Percentiles rank a stretch among this genome's conserved stretches.
These are phyloP conservation scores for Lepidium campestre DNA, from an alignment of 441 rosid genomes.

Conservation along the genomic window DNA sequence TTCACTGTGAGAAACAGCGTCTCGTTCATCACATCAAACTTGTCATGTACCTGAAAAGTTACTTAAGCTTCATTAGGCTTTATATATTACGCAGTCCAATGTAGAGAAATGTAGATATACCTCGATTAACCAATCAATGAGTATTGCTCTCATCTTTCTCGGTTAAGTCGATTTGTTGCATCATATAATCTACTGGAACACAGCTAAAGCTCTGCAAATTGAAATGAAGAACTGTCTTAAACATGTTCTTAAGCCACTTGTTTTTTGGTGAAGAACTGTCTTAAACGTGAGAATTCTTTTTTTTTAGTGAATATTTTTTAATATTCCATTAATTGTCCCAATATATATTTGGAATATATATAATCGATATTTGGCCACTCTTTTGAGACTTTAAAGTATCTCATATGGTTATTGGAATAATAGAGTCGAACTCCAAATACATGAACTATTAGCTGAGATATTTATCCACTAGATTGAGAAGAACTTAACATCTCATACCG, in stretches of 20 bases:
- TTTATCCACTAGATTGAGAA: too few species aligned
- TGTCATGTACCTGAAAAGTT: constrained; percentile 74
- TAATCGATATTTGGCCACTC: not conserved
- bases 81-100: not conserved
- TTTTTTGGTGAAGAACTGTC: too few species aligned
- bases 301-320: not conserved
- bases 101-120: constrained; percentile 28
- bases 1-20: constrained; percentile 90
- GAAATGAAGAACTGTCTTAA: not conserved
- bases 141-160: constrained; percentile 93
- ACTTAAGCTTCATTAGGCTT: not conserved
- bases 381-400: not conserved
- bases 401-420: too few species aligned
- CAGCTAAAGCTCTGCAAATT: constrained; percentile 47
- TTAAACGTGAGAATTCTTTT: constrained; percentile 1
- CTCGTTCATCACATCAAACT: constrained; percentile 84
- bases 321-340: not conserved
- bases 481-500: too few species aligned
- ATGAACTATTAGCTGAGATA: too few species aligned
- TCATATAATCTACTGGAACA: constrained; percentile 68
- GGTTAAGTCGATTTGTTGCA: constrained; percentile 62
- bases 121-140: constrained; percentile 96
- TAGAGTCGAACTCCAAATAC: too few species aligned
- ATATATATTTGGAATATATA: not conserved
- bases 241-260: not conserved